Conservation (phyloP, 768 basidiomycete genomes). For the Mycena latifolia region DNA sequence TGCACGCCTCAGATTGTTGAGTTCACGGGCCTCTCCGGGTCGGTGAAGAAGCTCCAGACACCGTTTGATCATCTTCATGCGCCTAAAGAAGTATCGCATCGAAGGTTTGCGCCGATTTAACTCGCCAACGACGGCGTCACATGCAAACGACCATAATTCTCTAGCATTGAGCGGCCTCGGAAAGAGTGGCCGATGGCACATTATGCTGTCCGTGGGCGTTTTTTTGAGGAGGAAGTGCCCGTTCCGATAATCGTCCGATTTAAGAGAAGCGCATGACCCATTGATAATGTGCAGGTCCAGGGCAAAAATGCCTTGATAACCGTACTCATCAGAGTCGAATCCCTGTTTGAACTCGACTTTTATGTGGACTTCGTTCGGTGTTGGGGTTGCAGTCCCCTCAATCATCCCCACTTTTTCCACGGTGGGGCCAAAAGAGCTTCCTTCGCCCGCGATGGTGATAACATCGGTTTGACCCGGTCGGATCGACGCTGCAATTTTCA, state of each 20-base stretch:
- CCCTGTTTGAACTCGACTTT: neutral
- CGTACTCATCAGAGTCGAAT: too few relatives aligned
- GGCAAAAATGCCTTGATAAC: too few relatives aligned
- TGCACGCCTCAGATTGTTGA: neutral
- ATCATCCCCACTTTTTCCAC: neutral
- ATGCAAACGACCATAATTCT: neutral
- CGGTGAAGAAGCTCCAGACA: neutral
- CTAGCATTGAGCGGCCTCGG: neutral
- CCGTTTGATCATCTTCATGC: too few relatives aligned
- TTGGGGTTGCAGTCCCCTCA: neutral
- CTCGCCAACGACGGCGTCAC: neutral
- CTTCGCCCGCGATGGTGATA: conserved; percentile 6
- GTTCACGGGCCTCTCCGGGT: neutral
- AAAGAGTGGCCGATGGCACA: neutral
- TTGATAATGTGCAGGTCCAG: neutral
- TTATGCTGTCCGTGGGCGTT: too few relatives aligned
- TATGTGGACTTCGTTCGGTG: neutral
- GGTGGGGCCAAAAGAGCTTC: neutral
- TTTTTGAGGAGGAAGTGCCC: neutral
- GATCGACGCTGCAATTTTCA: conserved; percentile 8
- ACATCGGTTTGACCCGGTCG: neutral
- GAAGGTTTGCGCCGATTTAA: too few relatives aligned
- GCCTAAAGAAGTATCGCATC: too few relatives aligned
- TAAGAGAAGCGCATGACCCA: neutral
- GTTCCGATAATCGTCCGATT: neutral